Conservation (phyloP, 352 stramenopile species). For the Phytophthora litchii region DNA sequence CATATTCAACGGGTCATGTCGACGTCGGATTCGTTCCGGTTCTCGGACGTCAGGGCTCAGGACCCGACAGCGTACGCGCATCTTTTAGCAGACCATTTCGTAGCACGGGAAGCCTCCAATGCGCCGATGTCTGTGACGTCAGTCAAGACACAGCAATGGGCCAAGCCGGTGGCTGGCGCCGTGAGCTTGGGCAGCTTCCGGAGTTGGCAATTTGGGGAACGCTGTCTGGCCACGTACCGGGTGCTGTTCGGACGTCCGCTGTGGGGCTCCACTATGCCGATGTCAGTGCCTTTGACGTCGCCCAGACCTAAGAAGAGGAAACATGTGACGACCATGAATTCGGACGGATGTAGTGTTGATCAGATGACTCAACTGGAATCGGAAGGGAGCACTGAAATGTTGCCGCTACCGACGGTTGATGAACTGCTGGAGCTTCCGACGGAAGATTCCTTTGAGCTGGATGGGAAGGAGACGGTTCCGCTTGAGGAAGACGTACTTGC, state of each 20-base stretch:
- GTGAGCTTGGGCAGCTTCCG: slow-evolving; percentile 31
- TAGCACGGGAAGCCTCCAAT: slow-evolving; percentile 20
- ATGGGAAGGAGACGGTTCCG: slow-evolving; percentile 1
- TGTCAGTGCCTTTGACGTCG: neutral
- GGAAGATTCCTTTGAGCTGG: slow-evolving; percentile 24
- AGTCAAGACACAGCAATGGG: slow-evolving; percentile 9
- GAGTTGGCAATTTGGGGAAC: slow-evolving; percentile 34
- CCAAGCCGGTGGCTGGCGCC: slow-evolving; percentile 25
- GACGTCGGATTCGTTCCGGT: slow-evolving; percentile 7
- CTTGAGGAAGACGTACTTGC: slow-evolving; percentile 25
- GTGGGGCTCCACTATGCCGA: slow-evolving; percentile 11
- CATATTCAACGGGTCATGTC: slow-evolving; percentile 1
- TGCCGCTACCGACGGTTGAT: slow-evolving; percentile 26
- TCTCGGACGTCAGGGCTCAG: slow-evolving; percentile 22
- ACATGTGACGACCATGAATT: slow-evolving; percentile 31
- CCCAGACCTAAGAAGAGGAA: slow-evolving; percentile 28
- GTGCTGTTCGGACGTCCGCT: slow-evolving; percentile 51
- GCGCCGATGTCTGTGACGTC: neutral
- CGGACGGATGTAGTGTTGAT: slow-evolving; percentile 10
- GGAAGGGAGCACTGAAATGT: slow-evolving; percentile 7
- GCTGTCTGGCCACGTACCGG: slow-evolving; percentile 51
- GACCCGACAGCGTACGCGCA: slow-evolving; percentile 32
- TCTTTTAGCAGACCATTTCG: slow-evolving; percentile 35
- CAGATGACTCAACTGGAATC: slow-evolving; percentile 5
- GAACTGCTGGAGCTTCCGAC: slow-evolving; percentile 33